Conservation (phyloP, 768 basidiomycete species). For the Pilatotrama ljubarskyi region DNA sequence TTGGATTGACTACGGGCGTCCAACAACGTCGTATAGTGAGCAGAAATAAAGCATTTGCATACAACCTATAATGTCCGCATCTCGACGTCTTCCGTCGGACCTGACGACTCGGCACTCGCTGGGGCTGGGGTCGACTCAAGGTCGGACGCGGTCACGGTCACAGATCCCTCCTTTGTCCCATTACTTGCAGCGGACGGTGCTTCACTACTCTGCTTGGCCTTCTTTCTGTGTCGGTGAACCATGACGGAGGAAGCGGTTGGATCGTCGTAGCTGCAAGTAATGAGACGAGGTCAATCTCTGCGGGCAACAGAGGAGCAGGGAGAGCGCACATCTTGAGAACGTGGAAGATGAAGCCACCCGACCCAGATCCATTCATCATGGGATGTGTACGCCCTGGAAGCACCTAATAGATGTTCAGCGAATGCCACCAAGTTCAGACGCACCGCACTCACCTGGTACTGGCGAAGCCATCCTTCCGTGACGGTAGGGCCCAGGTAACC, state of each 20-base stretch:
- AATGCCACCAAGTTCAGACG: background rate
- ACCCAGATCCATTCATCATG: slow-evolving; percentile 85
- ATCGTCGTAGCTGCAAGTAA: slow-evolving; percentile 58
- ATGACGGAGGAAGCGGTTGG: slow-evolving; percentile 57
- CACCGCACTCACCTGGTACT: slow-evolving; percentile 69
- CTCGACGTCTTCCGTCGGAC: slow-evolving; percentile 1
- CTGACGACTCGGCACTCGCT: background rate
- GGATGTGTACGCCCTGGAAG: slow-evolving; percentile 98
- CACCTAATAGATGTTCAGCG: slow-evolving; percentile 43
- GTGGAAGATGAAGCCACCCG: slow-evolving; percentile 86
- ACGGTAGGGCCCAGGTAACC: slow-evolving; percentile 76
- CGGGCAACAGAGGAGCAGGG: background rate
- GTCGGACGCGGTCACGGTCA: background rate
- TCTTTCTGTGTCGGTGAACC: slow-evolving; percentile 46
- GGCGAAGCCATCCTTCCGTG: slow-evolving; percentile 84
- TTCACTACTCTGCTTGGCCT: slow-evolving; percentile 33
- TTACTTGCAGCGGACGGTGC: background rate
- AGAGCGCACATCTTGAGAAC: slow-evolving; percentile 81
- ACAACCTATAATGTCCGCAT: slow-evolving; percentile 18
- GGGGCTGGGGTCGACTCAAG: background rate
- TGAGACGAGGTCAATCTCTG: background rate
- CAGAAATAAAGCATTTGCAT: too few relatives aligned
- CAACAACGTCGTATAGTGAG: too few relatives aligned
- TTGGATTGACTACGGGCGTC: background rate
- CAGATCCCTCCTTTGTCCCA: background rate